Evolutionary conservation across 768 basidiomycete species (phyloP).

Genomic region (Termitomyces sp.): DNA sequence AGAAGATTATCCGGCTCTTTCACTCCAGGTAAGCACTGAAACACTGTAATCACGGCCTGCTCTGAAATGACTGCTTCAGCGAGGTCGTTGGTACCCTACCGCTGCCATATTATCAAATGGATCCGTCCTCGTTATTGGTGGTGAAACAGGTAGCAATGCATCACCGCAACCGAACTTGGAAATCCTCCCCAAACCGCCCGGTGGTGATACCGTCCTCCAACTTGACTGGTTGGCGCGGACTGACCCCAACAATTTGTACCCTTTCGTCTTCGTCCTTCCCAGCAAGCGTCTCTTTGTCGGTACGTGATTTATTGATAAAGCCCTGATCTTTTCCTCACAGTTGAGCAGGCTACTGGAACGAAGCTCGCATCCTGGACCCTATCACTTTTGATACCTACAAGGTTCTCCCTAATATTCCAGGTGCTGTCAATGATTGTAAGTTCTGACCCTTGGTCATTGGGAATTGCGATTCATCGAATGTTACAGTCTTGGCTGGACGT

Average conservation of each 20-base stretch:
- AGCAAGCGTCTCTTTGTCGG: conserved; percentile 67
- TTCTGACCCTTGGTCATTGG: neutral
- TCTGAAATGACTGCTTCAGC: conserved; percentile 23
- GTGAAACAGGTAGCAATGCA: conserved; percentile 68
- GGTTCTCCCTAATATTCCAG: conserved; percentile 67
- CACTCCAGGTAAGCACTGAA: conserved; percentile 48
- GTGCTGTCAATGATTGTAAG: conserved; percentile 61
- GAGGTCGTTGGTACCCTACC: conserved; percentile 68
- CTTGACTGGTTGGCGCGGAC: conserved; percentile 67
- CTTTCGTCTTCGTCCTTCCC: conserved; percentile 69
- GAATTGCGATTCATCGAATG: neutral
- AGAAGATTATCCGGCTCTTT: conserved; percentile 53
- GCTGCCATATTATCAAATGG: conserved; percentile 70
- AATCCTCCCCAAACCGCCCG: conserved; percentile 59
- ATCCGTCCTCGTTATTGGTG: conserved; percentile 67
- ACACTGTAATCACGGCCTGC: neutral
- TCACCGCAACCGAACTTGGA: conserved; percentile 64
- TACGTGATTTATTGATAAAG: conserved; percentile 22
- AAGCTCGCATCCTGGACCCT: conserved; percentile 71
- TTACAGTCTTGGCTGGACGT: conserved; percentile 56
- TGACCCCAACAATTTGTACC: conserved; percentile 78
- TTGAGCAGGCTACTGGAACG: conserved; percentile 65
- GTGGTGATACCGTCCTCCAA: conserved; percentile 54
- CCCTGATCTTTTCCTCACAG: neutral
- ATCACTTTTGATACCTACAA: conserved; percentile 55